Evolutionary conservation across 306 rosid species (phyloP).

Genomic region (Acacia acuminata): DNA sequence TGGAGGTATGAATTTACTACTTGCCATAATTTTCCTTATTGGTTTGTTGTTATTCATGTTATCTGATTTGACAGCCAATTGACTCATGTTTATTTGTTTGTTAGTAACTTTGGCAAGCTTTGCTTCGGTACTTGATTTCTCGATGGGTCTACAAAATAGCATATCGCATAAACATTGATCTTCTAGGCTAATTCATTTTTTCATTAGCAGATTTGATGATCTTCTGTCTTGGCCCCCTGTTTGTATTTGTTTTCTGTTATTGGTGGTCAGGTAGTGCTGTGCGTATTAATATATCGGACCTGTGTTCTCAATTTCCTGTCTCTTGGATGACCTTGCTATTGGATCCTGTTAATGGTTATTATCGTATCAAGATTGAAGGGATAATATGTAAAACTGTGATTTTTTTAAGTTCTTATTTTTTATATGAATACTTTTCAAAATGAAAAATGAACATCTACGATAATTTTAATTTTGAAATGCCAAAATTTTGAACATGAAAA

Average conservation of each 20-base stretch:
- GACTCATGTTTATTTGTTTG: neutral
- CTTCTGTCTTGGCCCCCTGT: neutral
- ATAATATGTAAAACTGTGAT: neutral
- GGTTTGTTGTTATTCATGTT: neutral
- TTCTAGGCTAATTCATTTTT: neutral
- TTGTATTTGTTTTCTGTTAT: neutral
- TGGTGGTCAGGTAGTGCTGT: neutral
- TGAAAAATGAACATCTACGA: neutral
- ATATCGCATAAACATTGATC: neutral
- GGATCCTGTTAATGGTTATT: too few relatives aligned
- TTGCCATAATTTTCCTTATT: neutral
- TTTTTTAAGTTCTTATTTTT: neutral
- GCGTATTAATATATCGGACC: too few relatives aligned
- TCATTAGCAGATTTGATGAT: neutral
- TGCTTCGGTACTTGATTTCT: neutral
- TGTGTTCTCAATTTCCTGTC: too few relatives aligned
- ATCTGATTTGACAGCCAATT: neutral
- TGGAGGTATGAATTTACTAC: conserved; percentile 56
- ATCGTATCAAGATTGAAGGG: neutral
- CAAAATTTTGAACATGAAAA: neutral
- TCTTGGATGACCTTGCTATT: too few relatives aligned
- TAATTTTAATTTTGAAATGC: neutral
- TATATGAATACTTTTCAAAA: neutral
- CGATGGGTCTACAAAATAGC: neutral
- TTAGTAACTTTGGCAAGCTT: neutral